Conservation (phyloP, 345 rosid species). For the Lagerstroemia speciosa region DNA sequence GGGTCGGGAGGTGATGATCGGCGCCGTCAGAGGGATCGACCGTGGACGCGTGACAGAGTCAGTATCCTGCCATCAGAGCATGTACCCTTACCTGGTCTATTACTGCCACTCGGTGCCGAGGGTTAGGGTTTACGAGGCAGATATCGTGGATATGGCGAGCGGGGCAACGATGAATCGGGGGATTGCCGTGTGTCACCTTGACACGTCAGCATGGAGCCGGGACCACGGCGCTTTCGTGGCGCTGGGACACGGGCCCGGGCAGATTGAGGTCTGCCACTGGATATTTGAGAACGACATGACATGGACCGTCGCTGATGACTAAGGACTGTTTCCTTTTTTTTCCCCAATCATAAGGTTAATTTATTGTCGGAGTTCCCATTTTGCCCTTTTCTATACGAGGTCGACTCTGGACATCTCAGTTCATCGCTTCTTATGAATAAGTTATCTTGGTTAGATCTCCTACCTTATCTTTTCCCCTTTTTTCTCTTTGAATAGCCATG, state of each 20-base stretch:
- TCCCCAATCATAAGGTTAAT: neutral
- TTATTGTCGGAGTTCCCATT: neutral
- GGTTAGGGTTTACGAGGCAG: slow-evolving; percentile 60
- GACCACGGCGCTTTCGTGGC: slow-evolving; percentile 63
- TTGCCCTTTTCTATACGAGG: neutral
- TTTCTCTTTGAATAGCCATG: no score
- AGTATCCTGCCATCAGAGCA: slow-evolving; percentile 72
- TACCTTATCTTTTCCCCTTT: no score
- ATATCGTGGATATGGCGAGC: slow-evolving; percentile 30
- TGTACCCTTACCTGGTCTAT: slow-evolving; percentile 59
- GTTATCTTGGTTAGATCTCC: no score
- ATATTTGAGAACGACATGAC: slow-evolving; percentile 68
- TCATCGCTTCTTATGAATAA: no score
- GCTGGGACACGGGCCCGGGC: slow-evolving; percentile 50
- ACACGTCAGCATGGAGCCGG: slow-evolving; percentile 64
- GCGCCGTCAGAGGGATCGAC: slow-evolving; percentile 42
- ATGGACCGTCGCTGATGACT: slow-evolving; percentile 39
- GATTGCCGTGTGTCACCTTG: slow-evolving; percentile 63
- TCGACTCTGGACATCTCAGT: neutral
- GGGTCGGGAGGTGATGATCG: slow-evolving; percentile 30
- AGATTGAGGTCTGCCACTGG: slow-evolving; percentile 74
- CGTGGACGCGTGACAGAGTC: slow-evolving; percentile 47
- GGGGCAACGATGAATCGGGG: slow-evolving; percentile 39
- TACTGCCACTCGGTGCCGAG: slow-evolving; percentile 75
- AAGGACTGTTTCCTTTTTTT: neutral